These are phyloP conservation scores for Apiotrichum gamsii DNA, from an alignment of 1,284 basidiomycete genomes.

Conservation along the genomic window DNA sequence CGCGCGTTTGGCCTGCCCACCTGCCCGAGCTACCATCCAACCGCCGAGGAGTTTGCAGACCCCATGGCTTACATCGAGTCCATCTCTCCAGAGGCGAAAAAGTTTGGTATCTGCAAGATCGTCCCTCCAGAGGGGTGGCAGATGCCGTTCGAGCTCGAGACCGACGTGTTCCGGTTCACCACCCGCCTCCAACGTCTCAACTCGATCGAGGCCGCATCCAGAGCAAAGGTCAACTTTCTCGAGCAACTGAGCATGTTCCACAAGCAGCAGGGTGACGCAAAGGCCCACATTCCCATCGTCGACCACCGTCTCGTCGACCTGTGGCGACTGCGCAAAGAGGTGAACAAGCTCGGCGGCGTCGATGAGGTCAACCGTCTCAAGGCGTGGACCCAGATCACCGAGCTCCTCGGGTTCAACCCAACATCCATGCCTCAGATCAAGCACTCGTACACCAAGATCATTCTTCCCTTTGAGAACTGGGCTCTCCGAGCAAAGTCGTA, in stretches of 20 bases:
- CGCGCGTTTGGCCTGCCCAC: constrained; percentile 81
- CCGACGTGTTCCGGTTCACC: constrained; percentile 71
- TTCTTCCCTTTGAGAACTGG: constrained; percentile 90
- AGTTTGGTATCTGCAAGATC: constrained; percentile 92
- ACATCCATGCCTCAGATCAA: constrained; percentile 62
- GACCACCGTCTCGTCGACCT: constrained; percentile 87
- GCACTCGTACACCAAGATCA: constrained; percentile 81
- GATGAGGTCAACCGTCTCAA: constrained; percentile 65
- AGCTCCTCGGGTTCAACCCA: constrained; percentile 65
- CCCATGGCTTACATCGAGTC: constrained; percentile 92
- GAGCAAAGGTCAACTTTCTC: constrained; percentile 93
- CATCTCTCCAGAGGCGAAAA: constrained; percentile 66
- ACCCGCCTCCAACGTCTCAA: constrained; percentile 92
- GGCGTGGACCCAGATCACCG: constrained; percentile 80
- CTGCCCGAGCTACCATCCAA: constrained; percentile 85
- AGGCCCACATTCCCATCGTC: constrained; percentile 83
- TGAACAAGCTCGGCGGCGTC: constrained; percentile 79
- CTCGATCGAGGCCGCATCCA: constrained; percentile 91
- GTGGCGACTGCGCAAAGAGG: constrained; percentile 86
- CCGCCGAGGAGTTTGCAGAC: constrained; percentile 82
- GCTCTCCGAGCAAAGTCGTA: constrained; percentile 62
- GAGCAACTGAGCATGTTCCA: constrained; percentile 93
- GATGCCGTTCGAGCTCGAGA: constrained; percentile 94
- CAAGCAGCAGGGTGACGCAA: constrained; percentile 78
- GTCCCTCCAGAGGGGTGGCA: constrained; percentile 90